Percentiles rank a stretch among this genome's conserved stretches.
Conservation (phyloP, 331 rosid species). For the Dryas integrifolia region DNA sequence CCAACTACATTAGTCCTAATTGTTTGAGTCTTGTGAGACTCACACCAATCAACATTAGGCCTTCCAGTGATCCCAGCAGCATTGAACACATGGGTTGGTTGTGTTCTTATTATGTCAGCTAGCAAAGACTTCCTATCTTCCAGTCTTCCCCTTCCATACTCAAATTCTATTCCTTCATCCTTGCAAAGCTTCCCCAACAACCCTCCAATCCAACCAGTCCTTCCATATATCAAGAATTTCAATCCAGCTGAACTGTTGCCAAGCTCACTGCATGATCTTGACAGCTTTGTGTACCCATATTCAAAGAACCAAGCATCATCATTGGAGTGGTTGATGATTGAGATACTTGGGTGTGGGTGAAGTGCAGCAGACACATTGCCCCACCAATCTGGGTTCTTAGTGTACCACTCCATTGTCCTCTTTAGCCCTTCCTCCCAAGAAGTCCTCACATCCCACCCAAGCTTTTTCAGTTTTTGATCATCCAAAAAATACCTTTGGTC, state of each 20-base stretch:
- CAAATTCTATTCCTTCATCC: slow-evolving; percentile 48
- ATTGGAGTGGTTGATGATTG: slow-evolving; percentile 39
- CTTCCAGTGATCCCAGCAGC: slow-evolving; percentile 73
- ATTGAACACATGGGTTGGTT: slow-evolving; percentile 62
- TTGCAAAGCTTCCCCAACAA: slow-evolving; percentile 57
- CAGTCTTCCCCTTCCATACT: slow-evolving; percentile 57
- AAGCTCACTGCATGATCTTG: slow-evolving; percentile 41
- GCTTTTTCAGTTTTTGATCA: slow-evolving; percentile 61
- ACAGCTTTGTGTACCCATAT: slow-evolving; percentile 45
- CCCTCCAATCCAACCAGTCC: slow-evolving; percentile 72
- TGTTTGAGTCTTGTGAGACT: slow-evolving; percentile 54
- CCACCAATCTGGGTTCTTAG: slow-evolving; percentile 60
- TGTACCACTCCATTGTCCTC: slow-evolving; percentile 62
- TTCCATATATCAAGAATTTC: slow-evolving; percentile 66
- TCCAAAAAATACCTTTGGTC: slow-evolving; percentile 68
- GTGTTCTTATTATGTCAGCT: slow-evolving; percentile 47
- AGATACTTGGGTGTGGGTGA: slow-evolving; percentile 54
- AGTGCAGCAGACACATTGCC: slow-evolving; percentile 65
- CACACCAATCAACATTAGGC: slow-evolving; percentile 80
- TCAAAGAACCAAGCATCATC: slow-evolving; percentile 54
- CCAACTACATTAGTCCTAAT: slow-evolving; percentile 62
- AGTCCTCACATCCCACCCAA: slow-evolving; percentile 65
- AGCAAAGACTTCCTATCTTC: slow-evolving; percentile 50
- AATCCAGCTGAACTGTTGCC: slow-evolving; percentile 18
- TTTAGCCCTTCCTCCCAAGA: slow-evolving; percentile 62